Base-by-base conservation (phyloP, 371 early-diverging fungal species). In the Apophysomyces trapeziformis region DNA sequence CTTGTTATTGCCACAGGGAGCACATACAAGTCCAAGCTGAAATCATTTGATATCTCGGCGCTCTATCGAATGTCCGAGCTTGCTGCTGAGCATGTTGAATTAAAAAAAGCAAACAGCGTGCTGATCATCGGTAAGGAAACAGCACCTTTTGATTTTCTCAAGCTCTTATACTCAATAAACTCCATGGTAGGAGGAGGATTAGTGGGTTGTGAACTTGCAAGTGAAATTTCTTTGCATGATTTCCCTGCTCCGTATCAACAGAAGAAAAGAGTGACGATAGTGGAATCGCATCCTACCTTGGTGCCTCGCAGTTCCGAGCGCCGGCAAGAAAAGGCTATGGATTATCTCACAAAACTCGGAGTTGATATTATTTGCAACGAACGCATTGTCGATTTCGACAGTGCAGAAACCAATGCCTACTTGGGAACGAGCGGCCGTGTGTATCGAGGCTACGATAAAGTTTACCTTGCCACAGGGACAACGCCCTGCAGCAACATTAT, bases 1-100 rank as follows among this genome's bases (percentile, higher is more conserved):
- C 70, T 89, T 39, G 85, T 88, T 5, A 74, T 92, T 45, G 88
- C 88, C 32, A 90, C 90, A 0, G 93, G 93, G 5, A 84, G 87
- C 47, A 66, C 71, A 14, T 87, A 87, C 69, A 78, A 71, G n/a
- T 78, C 76, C 38, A 82, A 80, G 18, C 69, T 82, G 21, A 78
- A 77, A 37, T 73, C 78, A 7, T 69, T 72, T 60, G 77, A 77
- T 59, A 69, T 73, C 0, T 77, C 80, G 6, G 64, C 77, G 2
- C 58, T 73, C 7, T 80, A 80, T 45, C 65, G 77, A 5, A 21
- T 69, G 16, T 69, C 76, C 13, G 68, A 75, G n/a, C 32, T 71
- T 6, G 37, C 63, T 7, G 38, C 38, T 36, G 85, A 77, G 59
- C 71, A 82, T 7, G 72, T 78, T 14, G 89, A 90, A 54, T 68